Evolutionary conservation across 345 rosid species (phyloP), one percentile per base, ranked within the genome.

Genomic region (Turnera subulata): DNA sequence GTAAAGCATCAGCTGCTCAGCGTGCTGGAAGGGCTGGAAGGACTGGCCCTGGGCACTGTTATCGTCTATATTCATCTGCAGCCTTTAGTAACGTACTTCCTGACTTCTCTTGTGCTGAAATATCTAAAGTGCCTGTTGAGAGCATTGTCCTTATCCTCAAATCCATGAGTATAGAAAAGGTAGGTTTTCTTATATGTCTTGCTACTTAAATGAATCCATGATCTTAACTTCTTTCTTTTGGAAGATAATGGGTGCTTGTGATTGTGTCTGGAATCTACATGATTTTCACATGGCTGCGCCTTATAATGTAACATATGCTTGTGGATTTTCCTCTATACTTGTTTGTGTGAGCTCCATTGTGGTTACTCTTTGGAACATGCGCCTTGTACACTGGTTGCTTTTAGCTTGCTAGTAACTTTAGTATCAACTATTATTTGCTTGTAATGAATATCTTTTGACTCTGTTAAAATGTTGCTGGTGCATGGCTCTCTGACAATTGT

Each of bases 11-110:
- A 6, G 92, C 96, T 54, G 84, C 84, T 66, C 98, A 91, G 69
- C 86, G 98, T 53, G 92, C 95, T 46, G 96, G 98, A 76, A 77
- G 98, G 77, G 88, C 98, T 67, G 98, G 98, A 61, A 81, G 98
- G 83, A 91, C 96, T 32, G 92, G 84, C 50, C 96, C 96, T 66
- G 96, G 96, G 40, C 95, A 91, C 72, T 91, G 93, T 61, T 91
- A 91, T 64, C 85, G 92, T 61, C 84, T 91, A 47, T 92, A 89
- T 61, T 84, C 98, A 12, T 75, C 95, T 68, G 84, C 97, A 3
- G 94, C 79, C 60, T 89, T 83, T 63, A 67, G 62, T 59, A 85
- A 86, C 73, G 80, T 79, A 57, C 66, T 89, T 65, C 86, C 79
- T 18, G 86, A 84, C 47, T 92, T 86, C 66, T 83, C 94, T 21